These are phyloP conservation scores for Yamadazyma epiphylla DNA, from an alignment of 1,139 yeast genomes.

Conservation along the genomic window DNA sequence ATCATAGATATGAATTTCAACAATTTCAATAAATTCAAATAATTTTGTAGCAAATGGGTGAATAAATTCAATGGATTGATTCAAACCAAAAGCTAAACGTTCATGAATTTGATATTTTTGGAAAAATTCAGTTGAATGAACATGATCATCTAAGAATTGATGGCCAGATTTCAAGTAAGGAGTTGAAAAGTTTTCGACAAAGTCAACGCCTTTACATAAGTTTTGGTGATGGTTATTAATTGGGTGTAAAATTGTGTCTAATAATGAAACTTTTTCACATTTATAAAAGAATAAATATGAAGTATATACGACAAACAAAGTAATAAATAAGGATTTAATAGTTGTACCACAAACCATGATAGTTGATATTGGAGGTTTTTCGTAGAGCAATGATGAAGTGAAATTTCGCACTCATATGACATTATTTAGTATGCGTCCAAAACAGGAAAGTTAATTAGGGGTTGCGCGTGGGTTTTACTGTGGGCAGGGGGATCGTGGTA, in stretches of 20 bases:
- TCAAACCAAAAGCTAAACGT: conserved; percentile 18
- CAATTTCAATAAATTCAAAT: conserved; percentile 28
- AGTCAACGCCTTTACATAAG: conserved; percentile 33
- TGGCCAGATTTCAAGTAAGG: conserved; percentile 30
- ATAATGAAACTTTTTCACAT: conserved; percentile 33
- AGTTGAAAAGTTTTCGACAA: conserved; percentile 23
- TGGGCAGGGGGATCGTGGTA: no score
- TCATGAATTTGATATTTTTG: conserved; percentile 31
- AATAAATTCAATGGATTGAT: conserved; percentile 15
- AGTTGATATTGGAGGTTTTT: no score
- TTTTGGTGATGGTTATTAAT: conserved; percentile 31
- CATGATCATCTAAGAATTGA: conserved; percentile 32
- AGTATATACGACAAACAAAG: conserved; percentile 30
- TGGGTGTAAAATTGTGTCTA: conserved; percentile 37
- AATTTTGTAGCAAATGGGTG: conserved; percentile 26
- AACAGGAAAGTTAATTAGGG: not conserved
- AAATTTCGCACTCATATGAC: no score
- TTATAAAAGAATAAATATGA: conserved; percentile 39
- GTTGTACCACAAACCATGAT: conserved; percentile 3
- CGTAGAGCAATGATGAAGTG: no score
- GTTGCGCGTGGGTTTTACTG: no score
- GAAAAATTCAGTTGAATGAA: conserved; percentile 33
- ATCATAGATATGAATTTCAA: conserved; percentile 25
- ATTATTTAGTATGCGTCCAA: not conserved
- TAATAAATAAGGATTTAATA: conserved; percentile 24